Conservation (phyloP, 345 rosid species). For the Toxicodendron radicans region DNA sequence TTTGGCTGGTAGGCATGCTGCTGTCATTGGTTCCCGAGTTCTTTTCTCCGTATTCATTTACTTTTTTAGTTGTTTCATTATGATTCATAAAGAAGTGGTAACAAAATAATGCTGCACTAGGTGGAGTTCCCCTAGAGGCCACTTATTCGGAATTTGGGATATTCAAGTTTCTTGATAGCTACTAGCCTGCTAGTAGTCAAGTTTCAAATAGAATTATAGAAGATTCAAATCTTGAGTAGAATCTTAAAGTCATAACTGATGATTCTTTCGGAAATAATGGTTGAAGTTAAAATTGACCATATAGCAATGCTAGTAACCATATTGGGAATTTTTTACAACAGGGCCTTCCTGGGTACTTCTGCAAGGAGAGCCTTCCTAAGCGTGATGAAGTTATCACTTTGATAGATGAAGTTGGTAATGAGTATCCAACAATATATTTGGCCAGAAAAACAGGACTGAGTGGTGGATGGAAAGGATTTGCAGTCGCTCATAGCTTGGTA, state of each 20-base stretch:
- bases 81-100: neutral
- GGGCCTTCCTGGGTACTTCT: slow-evolving; percentile 64
- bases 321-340: slow-evolving; percentile 6
- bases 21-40: neutral
- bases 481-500: slow-evolving; percentile 57
- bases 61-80: neutral
- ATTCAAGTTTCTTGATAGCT: neutral
- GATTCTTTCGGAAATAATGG: neutral
- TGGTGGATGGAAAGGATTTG: slow-evolving; percentile 81
- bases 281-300: neutral
- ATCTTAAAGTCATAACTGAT: neutral
- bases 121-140: neutral
- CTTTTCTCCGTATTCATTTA: neutral
- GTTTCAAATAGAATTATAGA: neutral
- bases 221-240: neutral
- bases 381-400: slow-evolving; percentile 41
- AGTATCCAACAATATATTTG: slow-evolving; percentile 49
- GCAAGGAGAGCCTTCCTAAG: slow-evolving; percentile 44
- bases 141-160: neutral
- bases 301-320: neutral
- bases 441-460: slow-evolving; percentile 54
- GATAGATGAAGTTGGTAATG: slow-evolving; percentile 47
- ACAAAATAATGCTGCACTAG: neutral
- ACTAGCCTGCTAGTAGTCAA: neutral
- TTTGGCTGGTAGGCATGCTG: slow-evolving; percentile 71